A percentile compares a stretch with the other conserved stretches of the same genome.
Evolutionary conservation across 495 filamentous ascomycete genomes (phyloP).

Genomic region (Penicillium angulare): DNA sequence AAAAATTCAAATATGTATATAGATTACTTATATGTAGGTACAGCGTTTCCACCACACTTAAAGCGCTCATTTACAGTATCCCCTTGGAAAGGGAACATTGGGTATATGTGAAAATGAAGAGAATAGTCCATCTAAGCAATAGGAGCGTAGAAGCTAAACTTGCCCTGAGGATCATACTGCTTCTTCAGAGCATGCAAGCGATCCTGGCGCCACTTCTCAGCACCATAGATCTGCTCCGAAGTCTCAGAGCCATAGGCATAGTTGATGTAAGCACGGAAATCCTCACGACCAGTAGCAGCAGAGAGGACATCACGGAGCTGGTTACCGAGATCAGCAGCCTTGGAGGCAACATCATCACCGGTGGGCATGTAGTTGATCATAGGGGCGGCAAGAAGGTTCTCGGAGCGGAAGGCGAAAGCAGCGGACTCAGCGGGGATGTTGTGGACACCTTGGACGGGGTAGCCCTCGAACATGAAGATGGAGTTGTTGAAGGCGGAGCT

Average conservation of each 20-base stretch:
- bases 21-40: no score
- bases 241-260: conserved; percentile 58
- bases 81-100: no score
- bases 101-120: no score
- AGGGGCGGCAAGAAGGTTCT: conserved; percentile 46
- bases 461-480: conserved; percentile 57
- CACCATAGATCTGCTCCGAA: conserved; percentile 46
- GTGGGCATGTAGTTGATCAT: conserved; percentile 40
- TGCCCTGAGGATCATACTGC: conserved; percentile 53
- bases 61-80: no score
- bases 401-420: conserved; percentile 45
- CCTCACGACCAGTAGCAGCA: conserved; percentile 29
- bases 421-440: conserved; percentile 27
- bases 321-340: conserved; percentile 36
- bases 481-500: conserved; percentile 34
- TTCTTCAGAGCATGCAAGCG: conserved; percentile 47
- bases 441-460: conserved; percentile 47
- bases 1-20: no score
- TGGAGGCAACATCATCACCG: conserved; percentile 21
- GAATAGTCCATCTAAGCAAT: conserved; percentile 2
- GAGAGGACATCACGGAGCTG: conserved; percentile 43
- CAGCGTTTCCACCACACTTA: no score
- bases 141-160: conserved; percentile 51
- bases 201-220: conserved; percentile 45
- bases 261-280: conserved; percentile 55